phyloP scores from a whole-genome alignment of 164 flowering plant genomes.

The Tetrastigma voinierianum region DNA sequence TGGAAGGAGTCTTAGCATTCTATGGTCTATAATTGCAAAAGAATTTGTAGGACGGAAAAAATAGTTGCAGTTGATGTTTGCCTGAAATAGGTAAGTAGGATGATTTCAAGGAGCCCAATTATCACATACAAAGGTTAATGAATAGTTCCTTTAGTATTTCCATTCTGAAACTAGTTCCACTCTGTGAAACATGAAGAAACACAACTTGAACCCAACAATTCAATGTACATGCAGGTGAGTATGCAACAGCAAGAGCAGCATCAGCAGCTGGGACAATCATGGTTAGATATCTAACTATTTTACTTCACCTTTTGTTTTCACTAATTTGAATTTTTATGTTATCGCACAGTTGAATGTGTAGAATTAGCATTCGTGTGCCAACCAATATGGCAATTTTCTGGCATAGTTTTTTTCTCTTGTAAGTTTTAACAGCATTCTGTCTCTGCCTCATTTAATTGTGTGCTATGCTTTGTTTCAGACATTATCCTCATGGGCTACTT shows the following conservation, averaged over 20 bases:
- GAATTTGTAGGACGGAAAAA: no score
- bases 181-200: background rate
- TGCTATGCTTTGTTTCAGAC: slow-evolving; percentile 44
- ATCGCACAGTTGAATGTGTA: no score
- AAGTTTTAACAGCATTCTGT: background rate
- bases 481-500: slow-evolving; percentile 85
- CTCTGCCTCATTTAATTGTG: background rate
- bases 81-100: no score
- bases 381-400: background rate
- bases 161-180: background rate
- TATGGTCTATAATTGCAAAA: no score
- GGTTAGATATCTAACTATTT: slow-evolving; percentile 39
- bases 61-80: no score
- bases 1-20: no score
- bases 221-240: slow-evolving; percentile 61
- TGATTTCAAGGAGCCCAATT: no score
- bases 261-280: slow-evolving; percentile 86
- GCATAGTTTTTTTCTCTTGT: background rate
- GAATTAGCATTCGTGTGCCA: background rate
- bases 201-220: background rate
- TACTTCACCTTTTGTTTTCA: background rate
- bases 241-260: slow-evolving; percentile 93
- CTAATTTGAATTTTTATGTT: background rate
- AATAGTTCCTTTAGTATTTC: no score
- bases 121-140: no score